Percentiles rank a stretch among this genome's conserved stretches.
Conservation (phyloP, 1,284 basidiomycete species). For the Amylostereum chailletii region DNA sequence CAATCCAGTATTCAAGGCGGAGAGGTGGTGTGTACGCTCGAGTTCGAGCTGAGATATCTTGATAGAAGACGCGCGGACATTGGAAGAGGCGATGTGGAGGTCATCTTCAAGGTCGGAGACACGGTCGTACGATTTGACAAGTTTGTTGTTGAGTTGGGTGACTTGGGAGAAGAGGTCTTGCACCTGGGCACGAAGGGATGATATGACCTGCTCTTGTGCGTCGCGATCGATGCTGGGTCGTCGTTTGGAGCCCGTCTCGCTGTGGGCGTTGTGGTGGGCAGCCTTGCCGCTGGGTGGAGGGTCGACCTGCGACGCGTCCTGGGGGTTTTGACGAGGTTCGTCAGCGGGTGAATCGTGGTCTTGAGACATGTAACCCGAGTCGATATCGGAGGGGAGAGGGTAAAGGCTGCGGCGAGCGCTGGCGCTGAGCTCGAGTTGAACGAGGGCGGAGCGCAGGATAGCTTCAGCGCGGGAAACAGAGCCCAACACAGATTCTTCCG, state of each 20-base stretch:
- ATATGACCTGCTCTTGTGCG: constrained; percentile 69
- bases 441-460: constrained; percentile 2
- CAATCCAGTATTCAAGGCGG: constrained; percentile 79
- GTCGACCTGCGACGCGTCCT: neutral
- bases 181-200: constrained; percentile 73
- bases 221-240: constrained; percentile 27
- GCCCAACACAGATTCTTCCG: too few species aligned
- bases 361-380: constrained; percentile 9
- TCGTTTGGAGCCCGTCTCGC: neutral
- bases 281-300: neutral
- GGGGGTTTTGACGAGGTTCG: constrained; percentile 1
- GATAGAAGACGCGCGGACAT: constrained; percentile 47
- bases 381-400: constrained; percentile 1
- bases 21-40: constrained; percentile 69
- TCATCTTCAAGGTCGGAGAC: constrained; percentile 92
- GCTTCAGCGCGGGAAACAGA: neutral
- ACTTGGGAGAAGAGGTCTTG: constrained; percentile 86
- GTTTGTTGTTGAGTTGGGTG: constrained; percentile 84
- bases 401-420: neutral
- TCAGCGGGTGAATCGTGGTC: constrained; percentile 3
- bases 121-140: constrained; percentile 86
- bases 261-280: too few species aligned
- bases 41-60: constrained; percentile 66
- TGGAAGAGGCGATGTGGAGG: constrained; percentile 58
- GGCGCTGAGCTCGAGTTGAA: constrained; percentile 1